Evolutionary conservation across 768 basidiomycete genomes (phyloP).

Genomic region (Boletus rubropictus): DNA sequence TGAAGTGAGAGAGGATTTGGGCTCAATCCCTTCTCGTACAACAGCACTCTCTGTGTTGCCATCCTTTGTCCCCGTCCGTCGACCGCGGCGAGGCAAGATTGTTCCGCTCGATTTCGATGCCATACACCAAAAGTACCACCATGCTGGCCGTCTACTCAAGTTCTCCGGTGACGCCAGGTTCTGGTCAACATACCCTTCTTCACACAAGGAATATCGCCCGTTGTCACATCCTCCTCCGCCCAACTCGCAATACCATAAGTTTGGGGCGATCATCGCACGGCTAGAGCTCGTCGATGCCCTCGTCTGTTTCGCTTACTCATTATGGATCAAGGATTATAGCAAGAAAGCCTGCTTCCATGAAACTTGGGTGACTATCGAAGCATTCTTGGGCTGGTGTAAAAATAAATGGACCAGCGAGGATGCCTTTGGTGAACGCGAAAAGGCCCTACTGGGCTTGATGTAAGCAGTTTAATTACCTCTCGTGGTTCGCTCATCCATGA

Average conservation of each 20-base stretch:
- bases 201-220: constrained; percentile 59
- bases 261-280: constrained; percentile 68
- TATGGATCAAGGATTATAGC: constrained; percentile 72
- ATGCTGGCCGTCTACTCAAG: constrained; percentile 68
- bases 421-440: constrained; percentile 42
- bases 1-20: constrained; percentile 40
- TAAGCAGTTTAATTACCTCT: constrained; percentile 37
- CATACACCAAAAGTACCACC: constrained; percentile 66
- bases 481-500: constrained; percentile 24
- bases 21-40: constrained; percentile 16
- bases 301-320: constrained; percentile 75
- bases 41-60: constrained; percentile 31
- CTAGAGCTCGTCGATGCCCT: constrained; percentile 79
- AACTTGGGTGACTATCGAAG: constrained; percentile 65
- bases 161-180: constrained; percentile 79
- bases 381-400: constrained; percentile 68
- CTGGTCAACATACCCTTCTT: constrained; percentile 64
- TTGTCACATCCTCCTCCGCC: constrained; percentile 58
- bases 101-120: constrained; percentile 45
- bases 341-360: constrained; percentile 50
- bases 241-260: constrained; percentile 67
- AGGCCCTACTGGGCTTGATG: constrained; percentile 74
- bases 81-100: constrained; percentile 58
- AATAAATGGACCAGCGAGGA: constrained; percentile 53
- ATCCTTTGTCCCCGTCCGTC: constrained; percentile 50